A percentile compares a stretch with the other conserved stretches of the same genome.
phyloP scores from a whole-genome alignment of 352 stramenopile species.

The Globisporangium perplexum region DNA sequence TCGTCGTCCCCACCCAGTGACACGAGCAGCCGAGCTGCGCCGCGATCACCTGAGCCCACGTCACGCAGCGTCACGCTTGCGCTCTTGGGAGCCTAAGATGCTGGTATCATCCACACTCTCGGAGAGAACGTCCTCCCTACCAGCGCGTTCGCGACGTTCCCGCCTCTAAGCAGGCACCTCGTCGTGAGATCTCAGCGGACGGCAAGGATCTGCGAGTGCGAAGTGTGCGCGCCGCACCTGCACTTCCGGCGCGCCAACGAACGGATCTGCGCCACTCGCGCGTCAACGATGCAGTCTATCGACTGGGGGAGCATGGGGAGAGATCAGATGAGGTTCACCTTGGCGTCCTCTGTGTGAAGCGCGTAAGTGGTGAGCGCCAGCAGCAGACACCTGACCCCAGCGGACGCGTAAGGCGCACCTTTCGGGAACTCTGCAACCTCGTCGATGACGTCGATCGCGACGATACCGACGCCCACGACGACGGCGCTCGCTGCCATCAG shows the following conservation, averaged over 20 bases:
- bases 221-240: slow-evolving; percentile 14
- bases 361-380: background rate
- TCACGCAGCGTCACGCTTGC: background rate
- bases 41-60: slow-evolving; percentile 40
- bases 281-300: background rate
- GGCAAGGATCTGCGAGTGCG: background rate
- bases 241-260: slow-evolving; percentile 43
- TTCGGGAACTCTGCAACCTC: slow-evolving; percentile 50
- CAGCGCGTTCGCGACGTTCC: slow-evolving; percentile 61
- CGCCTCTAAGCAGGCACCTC: slow-evolving; percentile 25
- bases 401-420: slow-evolving; percentile 20
- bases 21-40: slow-evolving; percentile 47
- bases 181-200: background rate
- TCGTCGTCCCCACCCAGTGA: slow-evolving; percentile 59
- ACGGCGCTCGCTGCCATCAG: slow-evolving; percentile 19
- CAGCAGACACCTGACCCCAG: background rate
- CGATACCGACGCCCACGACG: slow-evolving; percentile 64
- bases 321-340: slow-evolving; percentile 18
- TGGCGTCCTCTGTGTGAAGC: slow-evolving; percentile 38
- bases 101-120: no score
- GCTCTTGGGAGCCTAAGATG: background rate
- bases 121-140: slow-evolving; percentile 14
- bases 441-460: slow-evolving; percentile 62
- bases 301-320: no score
- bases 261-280: slow-evolving; percentile 27